Evolutionary conservation across 305 asterid genomes (phyloP).

Genomic region (Fraxinus nigra): DNA sequence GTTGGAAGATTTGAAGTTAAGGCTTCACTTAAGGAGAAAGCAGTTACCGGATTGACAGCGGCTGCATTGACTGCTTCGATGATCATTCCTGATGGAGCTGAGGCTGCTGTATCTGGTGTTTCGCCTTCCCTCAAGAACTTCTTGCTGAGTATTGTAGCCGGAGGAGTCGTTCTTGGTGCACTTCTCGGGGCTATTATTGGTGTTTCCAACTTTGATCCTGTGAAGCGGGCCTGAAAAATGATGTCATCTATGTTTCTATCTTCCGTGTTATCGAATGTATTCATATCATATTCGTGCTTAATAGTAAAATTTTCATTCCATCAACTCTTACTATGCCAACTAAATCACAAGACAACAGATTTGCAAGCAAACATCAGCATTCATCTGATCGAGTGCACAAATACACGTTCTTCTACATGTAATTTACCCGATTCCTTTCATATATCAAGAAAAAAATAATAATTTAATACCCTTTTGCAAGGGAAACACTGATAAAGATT

Average conservation of each 20-base stretch:
- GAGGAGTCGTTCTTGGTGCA: constrained; percentile 62
- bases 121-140: constrained; percentile 82
- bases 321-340: background rate
- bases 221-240: constrained; percentile 61
- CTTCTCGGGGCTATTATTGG: constrained; percentile 63
- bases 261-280: constrained; percentile 25
- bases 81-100: constrained; percentile 64
- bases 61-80: constrained; percentile 70
- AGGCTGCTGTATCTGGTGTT: constrained; percentile 56
- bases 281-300: constrained; percentile 11
- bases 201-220: constrained; percentile 89
- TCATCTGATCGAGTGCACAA: background rate
- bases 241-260: constrained; percentile 16
- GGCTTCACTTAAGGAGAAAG: constrained; percentile 78
- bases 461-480: background rate
- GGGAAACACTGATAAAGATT: background rate
- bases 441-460: background rate
- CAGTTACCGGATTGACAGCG: constrained; percentile 64
- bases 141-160: constrained; percentile 85
- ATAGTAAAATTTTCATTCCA: constrained; percentile 15
- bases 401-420: background rate
- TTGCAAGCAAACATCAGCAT: background rate
- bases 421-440: background rate
- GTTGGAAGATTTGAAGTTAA: constrained; percentile 42
- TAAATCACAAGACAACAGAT: constrained; percentile 1